These are phyloP conservation scores for Hippophae gyantsensis DNA, from an alignment of 306 rosid species.

Conservation along the genomic window DNA sequence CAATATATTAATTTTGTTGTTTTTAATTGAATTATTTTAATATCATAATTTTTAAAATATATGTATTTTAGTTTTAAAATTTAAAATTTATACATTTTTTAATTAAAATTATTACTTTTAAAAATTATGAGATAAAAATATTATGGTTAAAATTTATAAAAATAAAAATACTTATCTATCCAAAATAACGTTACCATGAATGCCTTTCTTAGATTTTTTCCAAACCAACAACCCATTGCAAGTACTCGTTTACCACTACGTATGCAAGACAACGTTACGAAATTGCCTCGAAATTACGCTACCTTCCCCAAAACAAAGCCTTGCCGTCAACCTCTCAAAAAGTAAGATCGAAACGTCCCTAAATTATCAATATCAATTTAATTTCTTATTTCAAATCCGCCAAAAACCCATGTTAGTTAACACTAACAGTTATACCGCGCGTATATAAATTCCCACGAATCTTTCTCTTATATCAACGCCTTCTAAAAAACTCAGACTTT, in stretches of 20 bases:
- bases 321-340: not conserved
- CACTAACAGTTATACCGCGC: slow-evolving; percentile 11
- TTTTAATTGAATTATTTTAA: too few relatives aligned
- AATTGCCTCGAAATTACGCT: slow-evolving; percentile 29
- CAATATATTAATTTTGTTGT: too few relatives aligned
- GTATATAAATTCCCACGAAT: slow-evolving; percentile 11
- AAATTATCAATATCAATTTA: not conserved
- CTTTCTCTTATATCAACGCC: slow-evolving; percentile 20
- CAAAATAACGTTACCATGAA: too few relatives aligned
- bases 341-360: too few relatives aligned
- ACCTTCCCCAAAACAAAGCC: slow-evolving; percentile 23
- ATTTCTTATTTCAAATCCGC: not conserved
- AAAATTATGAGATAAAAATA: too few relatives aligned
- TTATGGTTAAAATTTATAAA: too few relatives aligned
- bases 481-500: slow-evolving; percentile 22
- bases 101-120: too few relatives aligned
- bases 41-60: too few relatives aligned
- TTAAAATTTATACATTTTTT: too few relatives aligned
- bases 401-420: not conserved
- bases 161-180: too few relatives aligned
- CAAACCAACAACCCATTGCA: not conserved
- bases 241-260: slow-evolving; percentile 1
- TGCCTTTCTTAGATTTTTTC: too few relatives aligned
- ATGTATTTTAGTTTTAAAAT: too few relatives aligned
- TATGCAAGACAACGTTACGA: slow-evolving; percentile 23